Base-by-base conservation (phyloP, 2,329 filamentous ascomycete genomes). In the Raffaelea albimanens region DNA sequence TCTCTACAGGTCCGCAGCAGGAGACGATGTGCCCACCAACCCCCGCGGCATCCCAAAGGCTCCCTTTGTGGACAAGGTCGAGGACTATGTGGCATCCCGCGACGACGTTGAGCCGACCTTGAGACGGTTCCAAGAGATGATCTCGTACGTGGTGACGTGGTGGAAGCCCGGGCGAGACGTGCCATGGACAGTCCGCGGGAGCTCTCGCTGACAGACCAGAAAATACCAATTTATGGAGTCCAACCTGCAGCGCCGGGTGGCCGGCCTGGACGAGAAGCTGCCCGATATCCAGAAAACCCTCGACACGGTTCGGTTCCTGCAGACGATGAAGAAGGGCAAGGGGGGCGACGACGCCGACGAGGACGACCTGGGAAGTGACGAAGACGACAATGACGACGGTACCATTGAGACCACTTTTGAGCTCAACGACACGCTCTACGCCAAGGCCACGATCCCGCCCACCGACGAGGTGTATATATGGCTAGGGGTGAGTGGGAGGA, bases 141-240 rank as follows among this genome's bases (percentile, higher is more conserved):
- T 94, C 56, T 87, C 86, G 86, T 93, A 75, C 66, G 76, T 69
- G n/a, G n/a, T n/a, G n/a, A n/a, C n/a, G n/a, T n/a, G n/a, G n/a
- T n/a, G n/a, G n/a, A n/a, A n/a, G n/a, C n/a, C n/a, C n/a, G n/a
- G n/a, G n/a, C n/a, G n/a, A n/a, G n/a, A n/a, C n/a, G n/a, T n/a
- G n/a, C n/a, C n/a, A n/a, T n/a, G n/a, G n/a, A n/a, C n/a, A n/a
- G n/a, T n/a, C n/a, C n/a, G n/a, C n/a, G n/a, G n/a, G n/a, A n/a
- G n/a, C n/a, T n/a, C n/a, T n/a, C n/a, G n/a, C n/a, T n/a, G n/a
- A n/a, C n/a, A n/a, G n/a, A n/a, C 8, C 41, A 95, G 89, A 58
- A 98, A 98, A 76, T 98, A 98, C 71, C 93, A 97, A 66, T 98
- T 97, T 70, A 98, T 98, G 93, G 89, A 97, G 69, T 74, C 85